Conservation (phyloP, 2,329 filamentous ascomycete genomes). For the Talaromyces sp. region DNA sequence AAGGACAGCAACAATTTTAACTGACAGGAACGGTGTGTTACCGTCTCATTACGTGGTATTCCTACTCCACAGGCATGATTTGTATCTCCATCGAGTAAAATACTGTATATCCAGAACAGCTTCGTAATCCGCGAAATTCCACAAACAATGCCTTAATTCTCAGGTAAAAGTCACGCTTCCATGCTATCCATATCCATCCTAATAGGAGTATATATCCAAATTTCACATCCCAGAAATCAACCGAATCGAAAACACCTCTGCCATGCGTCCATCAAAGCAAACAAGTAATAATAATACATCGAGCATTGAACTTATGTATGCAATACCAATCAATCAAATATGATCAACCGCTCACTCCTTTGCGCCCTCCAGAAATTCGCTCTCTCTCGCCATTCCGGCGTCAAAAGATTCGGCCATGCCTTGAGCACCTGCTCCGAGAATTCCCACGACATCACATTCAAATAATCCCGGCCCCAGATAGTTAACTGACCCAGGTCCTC, state of each 20-base stretch:
- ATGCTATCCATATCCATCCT: no score
- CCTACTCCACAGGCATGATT: neutral
- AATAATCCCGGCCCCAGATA: constrained; percentile 42
- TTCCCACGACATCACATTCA: constrained; percentile 42
- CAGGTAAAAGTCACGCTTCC: no score
- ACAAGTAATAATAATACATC: neutral
- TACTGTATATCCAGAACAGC: no score
- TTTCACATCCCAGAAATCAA: neutral
- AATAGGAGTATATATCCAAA: no score
- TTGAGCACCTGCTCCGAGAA: constrained; percentile 37
- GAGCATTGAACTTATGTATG: neutral
- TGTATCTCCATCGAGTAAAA: neutral
- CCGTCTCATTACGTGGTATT: neutral
- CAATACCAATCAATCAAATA: constrained; percentile 7
- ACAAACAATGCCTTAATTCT: no score
- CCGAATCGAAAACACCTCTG: neutral
- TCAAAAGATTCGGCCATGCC: constrained; percentile 39
- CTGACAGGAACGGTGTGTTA: neutral
- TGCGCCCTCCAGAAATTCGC: constrained; percentile 42
- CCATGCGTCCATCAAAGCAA: neutral
- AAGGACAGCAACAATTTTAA: neutral
- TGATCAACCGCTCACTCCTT: constrained; percentile 27
- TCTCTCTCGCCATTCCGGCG: constrained; percentile 34
- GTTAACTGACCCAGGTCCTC: constrained; percentile 38
- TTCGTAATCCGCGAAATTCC: no score